Percentiles rank a stretch among this genome's conserved stretches.
Evolutionary conservation across 2,329 filamentous ascomycete genomes (phyloP).

Genomic region (Talaromyces sp.): DNA sequence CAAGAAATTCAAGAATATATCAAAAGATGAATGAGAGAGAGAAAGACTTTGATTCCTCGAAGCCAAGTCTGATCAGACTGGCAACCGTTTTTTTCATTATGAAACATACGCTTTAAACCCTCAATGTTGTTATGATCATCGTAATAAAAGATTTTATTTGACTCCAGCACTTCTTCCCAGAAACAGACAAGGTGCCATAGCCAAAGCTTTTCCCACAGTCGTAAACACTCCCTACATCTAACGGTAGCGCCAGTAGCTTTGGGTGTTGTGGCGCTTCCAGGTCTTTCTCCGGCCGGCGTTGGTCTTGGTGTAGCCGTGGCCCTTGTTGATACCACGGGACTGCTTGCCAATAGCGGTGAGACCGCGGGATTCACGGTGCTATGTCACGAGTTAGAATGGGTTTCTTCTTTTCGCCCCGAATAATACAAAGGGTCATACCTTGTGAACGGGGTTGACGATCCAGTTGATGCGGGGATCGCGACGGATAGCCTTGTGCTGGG

Average conservation of each 20-base stretch:
- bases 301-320: conserved; percentile 99
- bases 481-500: conserved; percentile 99
- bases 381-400: conserved; percentile 1
- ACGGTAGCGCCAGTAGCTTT: conserved; percentile 97
- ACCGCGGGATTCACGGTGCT: conserved; percentile 95
- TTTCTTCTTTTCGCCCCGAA: background rate
- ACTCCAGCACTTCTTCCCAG: background rate
- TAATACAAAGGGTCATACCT: conserved; percentile 44
- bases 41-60: conserved; percentile 23
- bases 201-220: conserved; percentile 16
- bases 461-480: conserved; percentile 99
- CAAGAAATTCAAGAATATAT: background rate
- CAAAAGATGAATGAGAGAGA: background rate
- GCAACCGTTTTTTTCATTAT: conserved; percentile 27
- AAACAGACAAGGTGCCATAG: conserved; percentile 26
- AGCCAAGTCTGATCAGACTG: conserved; percentile 24
- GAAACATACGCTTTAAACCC: conserved; percentile 22
- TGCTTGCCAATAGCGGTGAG: conserved; percentile 99
- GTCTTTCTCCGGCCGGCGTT: conserved; percentile 96
- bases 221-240: conserved; percentile 40
- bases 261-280: conserved; percentile 99
- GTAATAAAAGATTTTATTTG: conserved; percentile 5
- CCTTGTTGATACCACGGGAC: conserved; percentile 98
- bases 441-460: conserved; percentile 99
- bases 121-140: conserved; percentile 16